Conservation (phyloP, 306 rosid genomes). For the Acacia confusa region DNA sequence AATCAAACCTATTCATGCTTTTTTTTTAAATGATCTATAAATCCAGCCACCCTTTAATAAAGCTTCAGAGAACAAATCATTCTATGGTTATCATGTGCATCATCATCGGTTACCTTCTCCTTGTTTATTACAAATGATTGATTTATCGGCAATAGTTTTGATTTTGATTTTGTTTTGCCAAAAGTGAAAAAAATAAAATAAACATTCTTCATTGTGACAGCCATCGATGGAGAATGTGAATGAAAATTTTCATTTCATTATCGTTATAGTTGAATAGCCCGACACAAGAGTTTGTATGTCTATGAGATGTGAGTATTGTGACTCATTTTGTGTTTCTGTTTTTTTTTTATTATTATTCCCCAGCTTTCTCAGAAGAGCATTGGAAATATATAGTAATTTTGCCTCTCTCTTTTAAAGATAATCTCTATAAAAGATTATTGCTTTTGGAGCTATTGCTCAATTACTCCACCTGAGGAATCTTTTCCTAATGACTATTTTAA, state of each 20-base stretch:
- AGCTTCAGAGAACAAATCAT: not conserved
- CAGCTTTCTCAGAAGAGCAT: not conserved
- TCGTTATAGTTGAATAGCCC: not conserved
- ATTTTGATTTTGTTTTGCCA: not conserved
- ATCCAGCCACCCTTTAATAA: not conserved
- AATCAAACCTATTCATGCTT: not conserved
- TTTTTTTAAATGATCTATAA: not conserved
- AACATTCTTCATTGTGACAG: not conserved
- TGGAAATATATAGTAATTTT: not conserved
- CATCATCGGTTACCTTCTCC: not conserved
- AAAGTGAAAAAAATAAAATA: no score
- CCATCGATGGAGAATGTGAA: not conserved
- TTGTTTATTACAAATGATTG: not conserved
- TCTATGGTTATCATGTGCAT: not conserved
- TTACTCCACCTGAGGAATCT: not conserved
- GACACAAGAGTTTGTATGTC: not conserved
- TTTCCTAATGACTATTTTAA: not conserved
- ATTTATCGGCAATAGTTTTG: not conserved
- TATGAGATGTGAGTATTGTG: not conserved
- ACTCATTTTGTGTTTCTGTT: not conserved
- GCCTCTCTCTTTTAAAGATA: not conserved
- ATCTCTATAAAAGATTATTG: not conserved
- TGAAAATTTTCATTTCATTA: not conserved
- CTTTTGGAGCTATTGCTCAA: not conserved
- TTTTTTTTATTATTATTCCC: not conserved